Conservation (phyloP, 2,329 filamentous ascomycete genomes). For the Fusarium multiceps region DNA sequence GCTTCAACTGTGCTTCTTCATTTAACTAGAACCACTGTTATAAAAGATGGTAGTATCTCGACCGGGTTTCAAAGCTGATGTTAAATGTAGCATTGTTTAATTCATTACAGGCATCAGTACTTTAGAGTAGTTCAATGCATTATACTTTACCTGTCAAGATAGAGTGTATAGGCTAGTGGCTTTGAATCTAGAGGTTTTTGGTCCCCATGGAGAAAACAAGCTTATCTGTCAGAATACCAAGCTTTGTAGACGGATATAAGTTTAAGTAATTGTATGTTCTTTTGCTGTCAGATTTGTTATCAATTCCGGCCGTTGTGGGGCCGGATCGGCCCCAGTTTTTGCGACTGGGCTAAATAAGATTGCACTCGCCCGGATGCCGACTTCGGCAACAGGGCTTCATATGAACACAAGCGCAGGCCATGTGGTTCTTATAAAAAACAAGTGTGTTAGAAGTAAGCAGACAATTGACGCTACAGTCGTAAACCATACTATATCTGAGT, state of each 20-base stretch:
- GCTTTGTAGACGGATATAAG: not conserved
- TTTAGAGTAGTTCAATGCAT: not conserved
- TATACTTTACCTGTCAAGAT: no score
- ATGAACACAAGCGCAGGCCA: not conserved
- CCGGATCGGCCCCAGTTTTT: constrained; percentile 19
- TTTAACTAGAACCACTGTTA: not conserved
- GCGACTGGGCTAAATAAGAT: not conserved
- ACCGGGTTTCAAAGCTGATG: not conserved
- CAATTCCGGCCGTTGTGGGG: constrained; percentile 11
- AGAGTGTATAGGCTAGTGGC: no score
- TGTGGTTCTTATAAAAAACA: not conserved
- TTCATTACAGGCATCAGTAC: not conserved
- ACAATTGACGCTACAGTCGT: not conserved
- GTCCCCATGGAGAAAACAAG: not conserved
- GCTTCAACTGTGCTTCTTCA: not conserved
- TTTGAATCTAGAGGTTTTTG: not conserved
- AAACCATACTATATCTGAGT: not conserved
- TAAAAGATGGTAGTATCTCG: not conserved
- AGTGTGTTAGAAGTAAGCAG: not conserved
- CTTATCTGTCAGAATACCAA: not conserved
- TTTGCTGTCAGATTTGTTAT: not conserved
- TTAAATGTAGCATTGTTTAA: not conserved
- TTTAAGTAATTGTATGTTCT: not conserved
- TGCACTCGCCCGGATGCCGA: constrained; percentile 16
- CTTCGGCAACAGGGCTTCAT: constrained; percentile 33